Percentiles rank a stretch among this genome's conserved stretches.
These are phyloP conservation scores for Brassica juncea DNA, from an alignment of 345 rosid species.

Conservation along the genomic window DNA sequence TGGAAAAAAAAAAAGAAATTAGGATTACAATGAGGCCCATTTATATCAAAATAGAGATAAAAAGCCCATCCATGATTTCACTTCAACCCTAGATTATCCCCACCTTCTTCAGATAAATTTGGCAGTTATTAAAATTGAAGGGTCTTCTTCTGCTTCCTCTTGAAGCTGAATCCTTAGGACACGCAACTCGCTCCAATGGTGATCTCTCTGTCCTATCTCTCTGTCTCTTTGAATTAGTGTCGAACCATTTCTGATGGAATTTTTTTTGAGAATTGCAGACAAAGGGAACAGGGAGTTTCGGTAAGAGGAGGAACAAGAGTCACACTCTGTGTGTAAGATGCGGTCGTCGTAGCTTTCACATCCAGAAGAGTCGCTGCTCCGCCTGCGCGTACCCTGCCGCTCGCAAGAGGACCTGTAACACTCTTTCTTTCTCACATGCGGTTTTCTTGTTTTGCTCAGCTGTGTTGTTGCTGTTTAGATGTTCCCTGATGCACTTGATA, in stretches of 20 bases:
- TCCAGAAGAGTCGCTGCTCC: conserved; percentile 95
- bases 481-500: not conserved
- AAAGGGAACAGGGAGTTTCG: conserved; percentile 97
- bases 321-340: conserved; percentile 99
- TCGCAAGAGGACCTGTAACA: conserved; percentile 87
- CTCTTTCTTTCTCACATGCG: not conserved
- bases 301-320: conserved; percentile 98
- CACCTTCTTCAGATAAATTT: conserved; percentile 5
- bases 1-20: no score
- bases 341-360: conserved; percentile 97
- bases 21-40: no score
- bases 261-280: conserved; percentile 54
- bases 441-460: no score
- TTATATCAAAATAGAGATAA: no score
- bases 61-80: not conserved
- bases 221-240: not conserved
- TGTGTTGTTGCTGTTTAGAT: no score
- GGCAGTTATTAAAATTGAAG: not conserved
- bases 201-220: conserved; percentile 1
- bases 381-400: conserved; percentile 96
- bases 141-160: not conserved
- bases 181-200: conserved; percentile 44
- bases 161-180: conserved; percentile 7
- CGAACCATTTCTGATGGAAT: not conserved
- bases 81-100: conserved; percentile 28